These are phyloP conservation scores for Penicillium flavigenum DNA, from an alignment of 495 filamentous ascomycete genomes.

Conservation along the genomic window DNA sequence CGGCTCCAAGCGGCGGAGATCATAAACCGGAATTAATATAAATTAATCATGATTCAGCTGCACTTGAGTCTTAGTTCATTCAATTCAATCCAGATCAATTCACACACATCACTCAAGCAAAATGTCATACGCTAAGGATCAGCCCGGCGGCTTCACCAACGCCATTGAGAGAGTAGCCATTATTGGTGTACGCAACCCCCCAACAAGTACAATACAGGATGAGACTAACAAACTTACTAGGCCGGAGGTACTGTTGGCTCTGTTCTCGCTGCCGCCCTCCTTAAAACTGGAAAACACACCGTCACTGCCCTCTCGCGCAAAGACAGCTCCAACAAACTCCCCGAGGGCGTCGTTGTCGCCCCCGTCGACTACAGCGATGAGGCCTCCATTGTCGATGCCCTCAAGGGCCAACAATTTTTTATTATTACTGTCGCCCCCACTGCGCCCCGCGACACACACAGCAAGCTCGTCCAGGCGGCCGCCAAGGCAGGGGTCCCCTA, in stretches of 20 bases:
- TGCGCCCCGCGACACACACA: constrained; percentile 48
- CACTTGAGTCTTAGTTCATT: not conserved
- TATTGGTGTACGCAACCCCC: constrained; percentile 42
- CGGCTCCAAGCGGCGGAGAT: not conserved
- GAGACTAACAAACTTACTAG: constrained; percentile 35
- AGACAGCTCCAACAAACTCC: constrained; percentile 43
- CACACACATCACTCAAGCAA: not conserved
- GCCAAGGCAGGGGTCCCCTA: constrained; percentile 60
- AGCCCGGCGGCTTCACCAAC: constrained; percentile 45
- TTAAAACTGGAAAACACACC: constrained; percentile 51
- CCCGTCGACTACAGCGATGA: constrained; percentile 51
- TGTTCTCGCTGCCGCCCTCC: constrained; percentile 48
- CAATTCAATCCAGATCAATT: not conserved
- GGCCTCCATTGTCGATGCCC: constrained; percentile 44
- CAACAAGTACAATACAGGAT: not conserved
- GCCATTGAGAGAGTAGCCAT: constrained; percentile 48
- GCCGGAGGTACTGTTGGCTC: constrained; percentile 60
- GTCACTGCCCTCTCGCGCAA: constrained; percentile 56
- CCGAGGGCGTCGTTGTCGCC: constrained; percentile 44
- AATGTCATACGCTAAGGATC: constrained; percentile 39
- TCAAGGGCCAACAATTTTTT: constrained; percentile 56
- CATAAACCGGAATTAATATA: not conserved
- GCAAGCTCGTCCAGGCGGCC: constrained; percentile 59
- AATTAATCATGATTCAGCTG: not conserved
- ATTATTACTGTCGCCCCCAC: constrained; percentile 57